Evolutionary conservation across 495 filamentous ascomycete species (phyloP), one percentile per base, ranked within the genome.

Genomic region (Hyaloscypha finlandica): DNA sequence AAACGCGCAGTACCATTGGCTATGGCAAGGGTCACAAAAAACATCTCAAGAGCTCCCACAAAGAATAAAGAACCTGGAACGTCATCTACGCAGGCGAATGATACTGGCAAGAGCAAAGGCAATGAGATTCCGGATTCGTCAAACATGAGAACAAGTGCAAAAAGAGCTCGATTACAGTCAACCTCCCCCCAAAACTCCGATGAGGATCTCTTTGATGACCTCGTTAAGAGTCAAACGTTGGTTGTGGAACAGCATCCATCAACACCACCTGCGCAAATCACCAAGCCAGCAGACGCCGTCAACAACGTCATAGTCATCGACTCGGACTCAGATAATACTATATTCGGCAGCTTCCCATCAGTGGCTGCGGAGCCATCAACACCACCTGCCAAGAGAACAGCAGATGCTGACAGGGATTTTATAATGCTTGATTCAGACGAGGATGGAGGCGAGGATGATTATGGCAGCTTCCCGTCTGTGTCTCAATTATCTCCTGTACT

Each of bases 401-500:
- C 16, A 48, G 11, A 4, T 19, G 16, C 9, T 19, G 16, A 19
- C 42, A 12, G 14, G 1, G 42, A 19, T 16, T 48, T 48, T 19
- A 19, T 48, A 19, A 19, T 19, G 42, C 8, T 48, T 37, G 35
- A 37, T 19, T 48, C 42, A 1, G 42, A 48, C 16, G 11, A 14
- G 8, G 42, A 12, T 4, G 42, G 14, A 19, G 6, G 16, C 16
- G 16, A 19, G 6, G 53, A 64, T 42, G 37, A 63, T 4, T 68
- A 63, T 57, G 65, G 65, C 19, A 63, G 59, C 37, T 62, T 57
- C 20, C 59, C 59, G 9, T 8, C 59, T 30, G 65, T 63, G 39
- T 45, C 63, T 16, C 39, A 30, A 63, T 20, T 29, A 19, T 1
- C 6, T 8, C n/a, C 48, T 12, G 39, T 61, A 16, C 31, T 55